Evolutionary conservation across 768 basidiomycete genomes (phyloP), one percentile per base, ranked within the genome.

Genomic region (Rhizopogon vesiculosus): DNA sequence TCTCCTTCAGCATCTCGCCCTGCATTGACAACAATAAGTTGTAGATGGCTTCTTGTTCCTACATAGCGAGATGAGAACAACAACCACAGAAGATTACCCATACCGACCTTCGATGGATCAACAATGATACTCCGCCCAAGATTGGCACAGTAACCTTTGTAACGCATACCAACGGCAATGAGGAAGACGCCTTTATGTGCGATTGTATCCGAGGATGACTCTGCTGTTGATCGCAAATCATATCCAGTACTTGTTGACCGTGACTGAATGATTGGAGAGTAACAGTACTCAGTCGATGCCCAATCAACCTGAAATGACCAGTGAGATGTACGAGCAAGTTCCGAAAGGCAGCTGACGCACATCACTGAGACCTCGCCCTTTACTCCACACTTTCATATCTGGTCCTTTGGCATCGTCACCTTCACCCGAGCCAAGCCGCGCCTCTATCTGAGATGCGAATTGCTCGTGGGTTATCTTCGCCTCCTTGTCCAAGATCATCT

Each of bases 31-130:
- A 69, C 44, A 98, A 77, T 18, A 94, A 75, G 42, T 79, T 79
- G 69, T 97, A 98, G 59, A 91, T 86, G 5, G 82, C 78, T 74
- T 98, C 93, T 87, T 98, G 96, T 53, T 89, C 86, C 95, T 98
- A 64, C 3, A 39, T 49, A 42, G 33, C 18, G 25, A 51, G 16
- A 54, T n/a, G 42, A 41, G 54, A 16, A 22, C 53, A 38, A 19
- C 6, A 44, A 19, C 45, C 35, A 22, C 5, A 9, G 28, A 19
- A 39, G 15, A 43, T 46, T 42, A 28, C 41, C 45, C 22, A 13
- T 45, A 65, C 71, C 56, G 58, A 94, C 93, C 64, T 89, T 86
- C 59, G 86, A 86, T 2, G 96, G 96, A 66, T 96, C 93, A 40
- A 98, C 94, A 62, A 98, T 91, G 72, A 97, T 95, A 2, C 91